These are phyloP conservation scores for Alternaria atra DNA, from an alignment of 2,329 filamentous ascomycete genomes.

Conservation along the genomic window DNA sequence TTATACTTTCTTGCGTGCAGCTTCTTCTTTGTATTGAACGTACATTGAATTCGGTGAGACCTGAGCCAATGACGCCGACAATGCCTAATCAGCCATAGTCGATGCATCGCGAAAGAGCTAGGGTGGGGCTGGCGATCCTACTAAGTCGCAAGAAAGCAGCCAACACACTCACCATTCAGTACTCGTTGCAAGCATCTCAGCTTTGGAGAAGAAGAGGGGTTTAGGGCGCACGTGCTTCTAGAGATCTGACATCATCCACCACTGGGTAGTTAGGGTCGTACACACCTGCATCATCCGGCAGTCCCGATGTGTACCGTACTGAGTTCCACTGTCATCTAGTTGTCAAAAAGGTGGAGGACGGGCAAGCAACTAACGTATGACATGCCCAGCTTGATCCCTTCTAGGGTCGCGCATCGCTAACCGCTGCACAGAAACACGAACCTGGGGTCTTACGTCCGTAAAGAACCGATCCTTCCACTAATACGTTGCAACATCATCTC, in stretches of 20 bases:
- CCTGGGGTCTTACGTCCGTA: conserved; percentile 12
- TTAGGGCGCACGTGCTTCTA: not conserved
- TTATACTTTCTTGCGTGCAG: not conserved
- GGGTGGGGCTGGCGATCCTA: conserved; percentile 12
- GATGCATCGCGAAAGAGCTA: conserved; percentile 1
- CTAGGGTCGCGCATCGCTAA: conserved; percentile 15
- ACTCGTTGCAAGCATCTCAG: not conserved
- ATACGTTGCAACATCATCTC: not conserved
- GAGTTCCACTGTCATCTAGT: not conserved
- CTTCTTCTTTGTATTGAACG: not conserved
- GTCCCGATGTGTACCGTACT: not conserved
- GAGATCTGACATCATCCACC: not conserved
- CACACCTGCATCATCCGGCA: not conserved
- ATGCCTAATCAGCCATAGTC: conserved; percentile 7
- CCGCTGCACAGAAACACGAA: not conserved
- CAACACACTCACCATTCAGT: not conserved
- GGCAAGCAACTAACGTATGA: not conserved
- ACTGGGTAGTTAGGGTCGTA: not conserved
- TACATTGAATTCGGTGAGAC: not conserved
- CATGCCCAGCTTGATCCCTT: conserved; percentile 4
- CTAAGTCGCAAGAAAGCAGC: conserved; percentile 1
- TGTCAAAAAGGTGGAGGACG: not conserved
- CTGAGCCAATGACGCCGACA: conserved; percentile 9
- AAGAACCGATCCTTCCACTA: not conserved
- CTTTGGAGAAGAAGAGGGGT: too few relatives aligned